These are phyloP conservation scores for Mortierella polycephala DNA, from an alignment of 371 early-diverging fungal species.

Conservation along the genomic window DNA sequence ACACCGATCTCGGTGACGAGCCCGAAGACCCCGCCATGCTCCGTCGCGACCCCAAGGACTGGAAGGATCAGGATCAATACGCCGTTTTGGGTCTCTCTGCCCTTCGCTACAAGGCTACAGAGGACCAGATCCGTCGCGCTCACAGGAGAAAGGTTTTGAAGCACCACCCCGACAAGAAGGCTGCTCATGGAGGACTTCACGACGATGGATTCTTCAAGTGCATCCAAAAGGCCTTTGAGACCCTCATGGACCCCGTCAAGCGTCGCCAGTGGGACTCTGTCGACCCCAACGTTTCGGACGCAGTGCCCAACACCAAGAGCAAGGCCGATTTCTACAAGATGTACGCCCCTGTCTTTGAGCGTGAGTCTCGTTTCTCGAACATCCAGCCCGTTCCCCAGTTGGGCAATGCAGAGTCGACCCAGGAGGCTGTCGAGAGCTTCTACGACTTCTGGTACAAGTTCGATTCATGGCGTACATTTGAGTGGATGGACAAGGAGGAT, in stretches of 20 bases:
- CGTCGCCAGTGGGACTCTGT: slow-evolving; percentile 98
- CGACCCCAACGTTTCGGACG: slow-evolving; percentile 78
- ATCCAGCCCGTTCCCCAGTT: slow-evolving; percentile 85
- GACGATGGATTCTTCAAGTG: slow-evolving; percentile 99
- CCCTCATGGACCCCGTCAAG: slow-evolving; percentile 90
- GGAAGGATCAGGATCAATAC: slow-evolving; percentile 94
- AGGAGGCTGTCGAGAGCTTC: slow-evolving; percentile 92
- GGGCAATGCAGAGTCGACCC: slow-evolving; percentile 77
- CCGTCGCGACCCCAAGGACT: slow-evolving; percentile 80
- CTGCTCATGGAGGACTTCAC: slow-evolving; percentile 75
- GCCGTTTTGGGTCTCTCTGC: slow-evolving; percentile 85
- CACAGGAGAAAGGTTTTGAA: slow-evolving; percentile 89
- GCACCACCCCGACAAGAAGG: slow-evolving; percentile 94
- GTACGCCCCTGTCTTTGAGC: slow-evolving; percentile 90
- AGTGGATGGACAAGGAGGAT: slow-evolving; percentile 97
- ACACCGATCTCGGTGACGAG: slow-evolving; percentile 76
- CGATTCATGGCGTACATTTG: slow-evolving; percentile 98
- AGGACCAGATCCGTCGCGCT: slow-evolving; percentile 84
- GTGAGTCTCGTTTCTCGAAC: slow-evolving; percentile 94
- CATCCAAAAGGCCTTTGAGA: slow-evolving; percentile 96
- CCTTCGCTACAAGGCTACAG: slow-evolving; percentile 83
- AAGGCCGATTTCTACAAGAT: slow-evolving; percentile 90
- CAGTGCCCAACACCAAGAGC: slow-evolving; percentile 77
- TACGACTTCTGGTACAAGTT: slow-evolving; percentile 97
- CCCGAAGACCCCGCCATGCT: slow-evolving; percentile 73